phyloP scores from a whole-genome alignment of 83 land plant species.

The Diphasiastrum complanatum region DNA sequence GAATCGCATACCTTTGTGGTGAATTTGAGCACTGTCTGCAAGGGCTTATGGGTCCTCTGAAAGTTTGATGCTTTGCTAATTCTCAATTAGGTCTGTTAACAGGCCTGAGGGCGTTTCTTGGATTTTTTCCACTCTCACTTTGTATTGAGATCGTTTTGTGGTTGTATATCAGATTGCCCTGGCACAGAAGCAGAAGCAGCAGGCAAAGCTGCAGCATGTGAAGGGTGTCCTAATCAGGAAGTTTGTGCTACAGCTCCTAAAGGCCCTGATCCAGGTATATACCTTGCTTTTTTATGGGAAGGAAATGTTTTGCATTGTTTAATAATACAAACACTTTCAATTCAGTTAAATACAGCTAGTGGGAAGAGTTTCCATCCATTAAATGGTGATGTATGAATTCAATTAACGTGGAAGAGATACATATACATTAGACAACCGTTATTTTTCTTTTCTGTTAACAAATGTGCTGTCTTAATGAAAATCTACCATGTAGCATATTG shows the following conservation, averaged over 20 bases:
- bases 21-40: not conserved
- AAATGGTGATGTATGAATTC: too few species aligned
- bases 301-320: not conserved
- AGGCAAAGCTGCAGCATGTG: constrained; percentile 83
- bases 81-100: constrained; percentile 1
- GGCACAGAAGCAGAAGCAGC: constrained; percentile 94
- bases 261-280: constrained; percentile 93
- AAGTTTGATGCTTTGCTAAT: too few species aligned
- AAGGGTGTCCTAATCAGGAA: constrained; percentile 93
- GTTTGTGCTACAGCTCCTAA: constrained; percentile 92
- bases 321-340: too few species aligned
- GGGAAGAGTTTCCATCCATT: too few species aligned
- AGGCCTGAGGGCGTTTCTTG: not conserved
- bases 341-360: too few species aligned
- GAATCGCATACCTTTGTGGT: not conserved
- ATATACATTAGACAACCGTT: too few species aligned
- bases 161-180: constrained; percentile 64
- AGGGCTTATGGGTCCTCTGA: too few species aligned
- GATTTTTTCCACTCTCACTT: constrained; percentile 7
- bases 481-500: too few species aligned
- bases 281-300: not conserved
- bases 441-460: too few species aligned
- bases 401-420: too few species aligned
- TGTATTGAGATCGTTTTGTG: not conserved
- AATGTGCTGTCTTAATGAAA: too few species aligned